These are phyloP conservation scores for Fremontodendron californicum DNA, from an alignment of 345 rosid species.

Conservation along the genomic window DNA sequence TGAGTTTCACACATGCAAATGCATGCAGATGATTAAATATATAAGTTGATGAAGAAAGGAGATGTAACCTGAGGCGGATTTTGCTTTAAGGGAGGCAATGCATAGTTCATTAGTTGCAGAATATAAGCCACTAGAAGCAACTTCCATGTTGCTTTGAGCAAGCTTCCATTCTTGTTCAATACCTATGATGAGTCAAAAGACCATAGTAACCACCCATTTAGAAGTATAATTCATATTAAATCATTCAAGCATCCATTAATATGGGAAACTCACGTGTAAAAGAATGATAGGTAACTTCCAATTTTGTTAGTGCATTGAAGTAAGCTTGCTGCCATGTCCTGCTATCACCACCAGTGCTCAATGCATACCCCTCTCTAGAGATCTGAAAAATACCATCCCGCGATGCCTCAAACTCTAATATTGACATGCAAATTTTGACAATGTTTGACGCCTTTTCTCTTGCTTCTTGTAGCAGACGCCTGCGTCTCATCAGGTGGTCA, in stretches of 20 bases:
- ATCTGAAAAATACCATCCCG: constrained; percentile 69
- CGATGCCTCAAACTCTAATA: constrained; percentile 85
- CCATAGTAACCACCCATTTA: constrained; percentile 11
- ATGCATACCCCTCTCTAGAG: constrained; percentile 48
- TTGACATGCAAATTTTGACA: constrained; percentile 66
- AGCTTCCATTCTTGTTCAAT: constrained; percentile 82
- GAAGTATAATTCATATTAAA: constrained; percentile 6
- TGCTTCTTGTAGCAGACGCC: constrained; percentile 64
- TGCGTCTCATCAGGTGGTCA: constrained; percentile 68
- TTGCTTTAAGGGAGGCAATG: constrained; percentile 70
- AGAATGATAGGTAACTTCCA: constrained; percentile 76
- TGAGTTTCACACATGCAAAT: constrained; percentile 5
- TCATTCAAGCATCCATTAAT: constrained; percentile 15
- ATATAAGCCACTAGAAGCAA: constrained; percentile 69
- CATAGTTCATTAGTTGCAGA: constrained; percentile 70
- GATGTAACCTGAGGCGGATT: constrained; percentile 75
- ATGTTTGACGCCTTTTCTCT: constrained; percentile 76
- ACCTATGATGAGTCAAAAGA: constrained; percentile 38
- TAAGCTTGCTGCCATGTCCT: constrained; percentile 79
- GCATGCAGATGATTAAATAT: background rate
- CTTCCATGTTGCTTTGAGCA: constrained; percentile 75
- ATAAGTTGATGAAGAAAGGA: constrained; percentile 18
- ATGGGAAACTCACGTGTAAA: constrained; percentile 59
- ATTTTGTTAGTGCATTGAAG: constrained; percentile 54
- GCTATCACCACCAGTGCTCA: constrained; percentile 45